Evolutionary conservation across 106 monocot species (phyloP).

Genomic region (Dendrobium nobile): DNA sequence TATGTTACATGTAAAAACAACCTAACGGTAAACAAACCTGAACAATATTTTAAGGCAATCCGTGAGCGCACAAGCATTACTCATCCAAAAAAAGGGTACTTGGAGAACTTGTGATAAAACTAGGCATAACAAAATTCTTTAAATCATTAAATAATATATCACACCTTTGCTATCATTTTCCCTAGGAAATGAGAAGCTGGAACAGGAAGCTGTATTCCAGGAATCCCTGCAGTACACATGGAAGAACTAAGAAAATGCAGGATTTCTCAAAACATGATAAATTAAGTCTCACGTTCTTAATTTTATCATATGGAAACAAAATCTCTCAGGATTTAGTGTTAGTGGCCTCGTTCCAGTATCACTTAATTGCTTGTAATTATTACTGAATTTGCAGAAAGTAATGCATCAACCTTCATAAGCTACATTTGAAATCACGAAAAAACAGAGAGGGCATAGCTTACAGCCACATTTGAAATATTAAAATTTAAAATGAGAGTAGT

Average conservation of each 20-base stretch:
- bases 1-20: not conserved
- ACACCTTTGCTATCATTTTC: slow-evolving; percentile 2
- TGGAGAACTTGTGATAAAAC: not conserved
- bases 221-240: slow-evolving; percentile 5
- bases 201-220: slow-evolving; percentile 3
- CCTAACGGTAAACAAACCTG: not conserved
- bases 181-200: not conserved
- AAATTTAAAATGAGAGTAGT: not conserved
- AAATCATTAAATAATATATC: not conserved
- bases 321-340: not conserved
- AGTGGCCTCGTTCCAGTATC: not conserved
- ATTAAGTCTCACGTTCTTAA: not conserved
- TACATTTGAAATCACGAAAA: not conserved
- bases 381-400: not conserved
- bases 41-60: not conserved
- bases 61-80: not conserved
- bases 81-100: not conserved
- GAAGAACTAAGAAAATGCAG: not conserved
- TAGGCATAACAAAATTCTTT: not conserved
- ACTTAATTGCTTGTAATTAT: not conserved
- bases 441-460: not conserved
- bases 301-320: not conserved
- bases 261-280: not conserved
- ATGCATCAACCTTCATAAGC: not conserved
- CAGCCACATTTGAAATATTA: not conserved